Conservation (phyloP, 1,284 basidiomycete species). For the Austroboletus niveus region DNA sequence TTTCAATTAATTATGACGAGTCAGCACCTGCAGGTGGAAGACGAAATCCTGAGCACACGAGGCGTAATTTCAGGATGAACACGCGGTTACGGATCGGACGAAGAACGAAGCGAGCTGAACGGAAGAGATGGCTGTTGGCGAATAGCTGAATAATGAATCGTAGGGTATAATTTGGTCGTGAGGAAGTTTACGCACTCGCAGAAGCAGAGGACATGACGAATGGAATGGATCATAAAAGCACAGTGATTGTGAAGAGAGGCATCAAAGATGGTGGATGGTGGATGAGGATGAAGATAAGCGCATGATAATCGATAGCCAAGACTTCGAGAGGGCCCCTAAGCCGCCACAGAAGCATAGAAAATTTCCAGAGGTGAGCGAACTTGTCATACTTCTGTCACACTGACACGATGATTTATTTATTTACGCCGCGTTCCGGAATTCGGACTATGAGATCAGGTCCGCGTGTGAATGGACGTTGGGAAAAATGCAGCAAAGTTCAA, state of each 20-base stretch:
- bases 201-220: not conserved
- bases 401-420: conserved; percentile 22
- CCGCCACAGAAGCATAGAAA: conserved; percentile 30
- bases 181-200: conserved; percentile 10
- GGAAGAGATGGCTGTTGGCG: conserved; percentile 1
- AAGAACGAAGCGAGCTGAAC: not conserved
- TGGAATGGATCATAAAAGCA: not conserved
- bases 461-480: conserved; percentile 21
- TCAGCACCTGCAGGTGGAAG: conserved; percentile 1
- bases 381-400: conserved; percentile 20
- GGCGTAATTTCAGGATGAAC: conserved; percentile 7
- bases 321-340: conserved; percentile 19
- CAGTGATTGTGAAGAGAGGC: not conserved
- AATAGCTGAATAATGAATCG: not conserved
- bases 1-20: conserved; percentile 7
- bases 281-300: conserved; percentile 16
- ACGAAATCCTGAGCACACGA: conserved; percentile 9
- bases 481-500: conserved; percentile 17
- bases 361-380: conserved; percentile 23
- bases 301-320: conserved; percentile 26
- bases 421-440: conserved; percentile 10
- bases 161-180: conserved; percentile 3
- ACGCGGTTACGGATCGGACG: conserved; percentile 1
- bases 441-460: conserved; percentile 9
- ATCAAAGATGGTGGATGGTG: not conserved